Conservation (phyloP, 2,329 filamentous ascomycete genomes). For the Phaeosphaeriaceae sp. region DNA sequence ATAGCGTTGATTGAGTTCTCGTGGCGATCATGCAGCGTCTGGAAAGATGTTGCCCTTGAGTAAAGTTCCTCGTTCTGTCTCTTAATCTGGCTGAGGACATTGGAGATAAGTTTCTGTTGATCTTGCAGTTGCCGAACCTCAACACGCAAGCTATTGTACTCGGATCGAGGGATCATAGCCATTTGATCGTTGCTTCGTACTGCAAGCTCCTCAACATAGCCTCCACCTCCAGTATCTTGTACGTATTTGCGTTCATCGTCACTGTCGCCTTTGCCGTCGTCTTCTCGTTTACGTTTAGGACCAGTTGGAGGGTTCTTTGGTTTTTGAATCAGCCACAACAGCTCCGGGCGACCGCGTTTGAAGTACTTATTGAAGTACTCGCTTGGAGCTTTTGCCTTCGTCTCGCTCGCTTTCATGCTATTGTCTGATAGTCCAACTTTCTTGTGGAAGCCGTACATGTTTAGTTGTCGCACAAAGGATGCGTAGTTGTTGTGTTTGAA, state of each 20-base stretch:
- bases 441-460: conserved; percentile 64
- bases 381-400: conserved; percentile 96
- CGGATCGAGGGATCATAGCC: conserved; percentile 68
- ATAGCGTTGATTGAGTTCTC: conserved; percentile 99
- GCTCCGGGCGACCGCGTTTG: conserved; percentile 86
- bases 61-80: conserved; percentile 88
- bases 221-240: conserved; percentile 52
- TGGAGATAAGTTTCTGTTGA: conserved; percentile 85
- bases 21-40: conserved; percentile 91
- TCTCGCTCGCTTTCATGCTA: conserved; percentile 95
- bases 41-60: conserved; percentile 85
- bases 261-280: conserved; percentile 71
- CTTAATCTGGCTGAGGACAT: conserved; percentile 78
- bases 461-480: conserved; percentile 74
- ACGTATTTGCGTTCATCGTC: conserved; percentile 64
- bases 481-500: conserved; percentile 84
- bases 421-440: conserved; percentile 83
- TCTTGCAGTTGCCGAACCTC: conserved; percentile 83
- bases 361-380: conserved; percentile 99
- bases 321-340: conserved; percentile 96
- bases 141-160: conserved; percentile 76
- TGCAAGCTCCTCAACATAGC: conserved; percentile 51
- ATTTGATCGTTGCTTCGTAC: conserved; percentile 50
- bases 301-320: conserved; percentile 72
- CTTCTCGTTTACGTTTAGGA: conserved; percentile 59